Evolutionary conservation across 2,329 filamentous ascomycete species (phyloP), one percentile per base, ranked within the genome.

Genomic region (Botrytis fragariae): DNA sequence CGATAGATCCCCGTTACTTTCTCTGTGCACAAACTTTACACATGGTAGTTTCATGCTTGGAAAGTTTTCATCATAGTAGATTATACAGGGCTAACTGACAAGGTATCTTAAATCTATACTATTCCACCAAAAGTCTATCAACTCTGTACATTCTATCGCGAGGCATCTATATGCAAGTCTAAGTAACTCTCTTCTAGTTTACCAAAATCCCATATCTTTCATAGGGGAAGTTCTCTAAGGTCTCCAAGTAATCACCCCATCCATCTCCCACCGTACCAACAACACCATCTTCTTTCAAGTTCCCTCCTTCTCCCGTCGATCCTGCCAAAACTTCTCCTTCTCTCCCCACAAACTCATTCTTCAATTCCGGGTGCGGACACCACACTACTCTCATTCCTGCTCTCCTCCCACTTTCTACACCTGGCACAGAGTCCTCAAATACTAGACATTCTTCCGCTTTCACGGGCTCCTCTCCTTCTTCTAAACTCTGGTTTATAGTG

Each of bases 311-410:
- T 8, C 77, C 96, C 75, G 90, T 84, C 77, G 90, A 84, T 0
- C 95, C 96, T 0, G 96, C 95, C 35, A 99, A 84, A 4, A 99
- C 93, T 81, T 94, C 89, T 18, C 87, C 87, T 84, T 97, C 94
- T 61, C 91, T 87, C 1, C 92, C 94, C 59, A 86, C 84, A 78
- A 93, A 97, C 81, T 95, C 93, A 70, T 89, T 85, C 83, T 92
- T 86, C 70, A 99, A 84, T 79, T 89, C 93, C 1, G 90, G 89
- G 83, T 98, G 94, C 37, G 96, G 96, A 78, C 90, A 92, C 96
- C 96, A 99, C 1, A 97, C 86, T 20, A 97, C 94, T 77, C 95
- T 90, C 95, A 98, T 98, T 0, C 95, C 95, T 0, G 96, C 96
- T 77, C 96, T 89, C 71, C 96, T 86, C 7, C 94, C 96, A 3